phyloP scores from a whole-genome alignment of 1,284 basidiomycete genomes.

The Heterobasidion annosum region DNA sequence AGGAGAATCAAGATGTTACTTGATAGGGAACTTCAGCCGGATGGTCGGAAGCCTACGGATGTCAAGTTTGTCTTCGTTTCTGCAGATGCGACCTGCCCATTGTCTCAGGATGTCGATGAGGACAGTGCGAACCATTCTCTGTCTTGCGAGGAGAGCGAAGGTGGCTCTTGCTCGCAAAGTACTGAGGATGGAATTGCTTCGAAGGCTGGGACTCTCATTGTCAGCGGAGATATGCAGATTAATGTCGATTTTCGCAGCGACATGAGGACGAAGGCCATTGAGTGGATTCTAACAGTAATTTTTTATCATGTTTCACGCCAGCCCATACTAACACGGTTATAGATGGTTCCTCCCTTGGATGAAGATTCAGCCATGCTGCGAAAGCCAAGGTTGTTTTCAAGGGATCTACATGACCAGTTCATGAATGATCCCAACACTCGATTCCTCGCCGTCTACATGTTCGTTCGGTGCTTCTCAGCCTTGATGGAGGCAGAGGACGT shows the following conservation, averaged over 20 bases:
- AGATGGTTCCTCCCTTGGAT: neutral
- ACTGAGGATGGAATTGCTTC: no score
- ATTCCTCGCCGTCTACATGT: slow-evolving; percentile 10
- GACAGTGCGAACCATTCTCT: neutral
- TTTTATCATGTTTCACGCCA: no score
- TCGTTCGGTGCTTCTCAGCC: slow-evolving; percentile 6
- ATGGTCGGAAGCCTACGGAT: neutral
- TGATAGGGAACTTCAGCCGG: neutral
- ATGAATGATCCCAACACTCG: slow-evolving; percentile 7
- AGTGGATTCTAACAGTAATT: slow-evolving; percentile 12
- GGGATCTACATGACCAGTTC: slow-evolving; percentile 11
- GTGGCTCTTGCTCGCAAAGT: no score
- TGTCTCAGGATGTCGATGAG: neutral
- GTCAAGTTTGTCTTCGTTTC: neutral
- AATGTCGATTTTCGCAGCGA: no score
- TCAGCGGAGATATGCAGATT: no score
- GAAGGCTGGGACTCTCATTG: no score
- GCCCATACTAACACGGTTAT: no score
- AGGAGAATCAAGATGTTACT: slow-evolving; percentile 1
- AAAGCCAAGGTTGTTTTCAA: slow-evolving; percentile 4
- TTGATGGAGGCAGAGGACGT: neutral
- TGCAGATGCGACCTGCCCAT: neutral
- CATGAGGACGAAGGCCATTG: neutral
- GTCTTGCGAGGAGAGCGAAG: neutral
- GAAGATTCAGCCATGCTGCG: neutral